Base-by-base conservation (phyloP, 352 stramenopile species). In the Phytopythium aichiense region DNA sequence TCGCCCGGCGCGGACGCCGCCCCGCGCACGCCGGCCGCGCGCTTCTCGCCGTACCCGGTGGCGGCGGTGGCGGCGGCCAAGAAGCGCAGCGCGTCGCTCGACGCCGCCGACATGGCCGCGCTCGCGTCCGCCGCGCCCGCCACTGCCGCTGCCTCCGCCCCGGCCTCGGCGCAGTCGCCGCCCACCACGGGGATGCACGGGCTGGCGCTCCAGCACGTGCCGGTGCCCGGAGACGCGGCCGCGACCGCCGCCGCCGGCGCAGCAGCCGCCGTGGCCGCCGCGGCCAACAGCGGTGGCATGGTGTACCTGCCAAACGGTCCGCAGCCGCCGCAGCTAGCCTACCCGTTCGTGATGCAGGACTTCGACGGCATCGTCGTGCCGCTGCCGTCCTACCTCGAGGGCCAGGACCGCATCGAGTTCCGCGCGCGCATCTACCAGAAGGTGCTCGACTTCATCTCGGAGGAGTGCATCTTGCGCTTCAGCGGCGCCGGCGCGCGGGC, bases 301-400 rank as follows among this genome's bases (percentile, higher is more conserved):
- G 69, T 82, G 56, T 74, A 77, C 45, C 58, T 86, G 31, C 70
- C 74, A 7, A 82, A 80, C 51, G 76, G 74, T 0, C 72, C 76
- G 38, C 82, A 87, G 63, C 71, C 76, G 22, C 73, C 79, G 55
- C 81, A 89, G 52, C 60, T 88, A 57, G 46, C 51, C 12, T 80
- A 80, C 37, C 72, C 74, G 31, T 81, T 76, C 55, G 63, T 71
- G 31, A 81, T 89, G 76, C 76, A 87, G 68, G 81, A 88, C 67
- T 92, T 92, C 66, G 83, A 92, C 54, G 83, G 83, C 31, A 87
- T 94, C 59, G 77, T 91, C 16, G 84, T 94, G 56, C 84, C 82
- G 15, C 59, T 91, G 60, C 84, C 84, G 22, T 92, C 84, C 18
- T 91, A 87, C 58, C 56, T 94, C 7, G 76, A 90, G 64, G 79